Evolutionary conservation across 2,329 filamentous ascomycete species (phyloP), one percentile per base, ranked within the genome.

Genomic region (Cytospora paraplurivora): DNA sequence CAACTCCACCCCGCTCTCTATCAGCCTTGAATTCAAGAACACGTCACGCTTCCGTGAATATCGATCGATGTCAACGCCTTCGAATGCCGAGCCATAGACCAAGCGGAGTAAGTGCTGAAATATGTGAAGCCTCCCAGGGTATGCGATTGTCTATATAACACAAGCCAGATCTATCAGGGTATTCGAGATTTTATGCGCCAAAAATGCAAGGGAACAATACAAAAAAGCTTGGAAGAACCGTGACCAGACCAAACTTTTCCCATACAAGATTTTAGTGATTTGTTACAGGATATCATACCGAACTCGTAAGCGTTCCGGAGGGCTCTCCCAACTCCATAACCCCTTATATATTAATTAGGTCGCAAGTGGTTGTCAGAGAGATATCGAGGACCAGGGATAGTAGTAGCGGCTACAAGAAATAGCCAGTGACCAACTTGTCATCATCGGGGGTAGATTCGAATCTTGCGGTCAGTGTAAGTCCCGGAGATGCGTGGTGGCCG

Each of bases 391-490:
- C 61, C 50, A 10, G 27, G 6, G 17, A 32, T 5, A 41, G 33
- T 21, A 37, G 55, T 61, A 38, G 47, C 33, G 32, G 54, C 63
- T 37, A 66, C 50, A 66, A 64, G 27, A 60, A 66, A 4, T 61
- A 66, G 10, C 61, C 56, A 38, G 64, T 61, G 34, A 64, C 41
- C 10, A 60, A 41, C 33, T 64, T 59, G 33, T 63, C 64, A 7
- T 63, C 56, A 33, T 52, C 64, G 21, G 64, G 64, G 7, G 64
- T 66, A 15, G 64, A 66, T 49, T 66, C 64, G 54, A 66, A 66
- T 44, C 64, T 60, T 6, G 34, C 64, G n/a, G 56, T 61, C 56
- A 66, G 49, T 32, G 64, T 59, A 32, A 66, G 57, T 12, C 64
- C 64, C 3, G 61, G 64, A 2, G 63, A 59, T 8, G 38, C 57